A percentile compares a stretch with the other conserved stretches of the same genome.
These are phyloP conservation scores for Botrytis paeoniae DNA, from an alignment of 2,329 filamentous ascomycete species.

Conservation along the genomic window DNA sequence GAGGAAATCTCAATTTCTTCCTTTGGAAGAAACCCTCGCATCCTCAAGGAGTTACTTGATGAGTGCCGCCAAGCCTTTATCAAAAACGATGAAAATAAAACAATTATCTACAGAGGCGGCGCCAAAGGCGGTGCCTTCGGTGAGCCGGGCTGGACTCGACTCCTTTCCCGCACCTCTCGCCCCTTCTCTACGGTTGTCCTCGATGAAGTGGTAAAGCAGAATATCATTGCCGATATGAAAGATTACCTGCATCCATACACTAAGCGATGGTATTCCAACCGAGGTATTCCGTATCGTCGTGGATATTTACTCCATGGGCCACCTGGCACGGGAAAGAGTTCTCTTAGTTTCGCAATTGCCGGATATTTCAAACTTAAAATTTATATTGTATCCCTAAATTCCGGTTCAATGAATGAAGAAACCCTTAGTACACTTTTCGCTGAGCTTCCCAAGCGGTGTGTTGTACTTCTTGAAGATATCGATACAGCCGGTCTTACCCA, in stretches of 20 bases:
- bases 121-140: conserved; percentile 39
- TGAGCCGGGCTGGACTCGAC: conserved; percentile 57
- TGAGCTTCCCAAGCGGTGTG: conserved; percentile 64
- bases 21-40: conserved; percentile 57
- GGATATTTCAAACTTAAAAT: conserved; percentile 69
- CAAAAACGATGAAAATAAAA: conserved; percentile 59
- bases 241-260: conserved; percentile 63
- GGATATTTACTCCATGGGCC: conserved; percentile 82
- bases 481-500: conserved; percentile 69
- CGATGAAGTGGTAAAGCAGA: conserved; percentile 56
- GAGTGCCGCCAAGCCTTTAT: conserved; percentile 56
- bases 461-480: conserved; percentile 74
- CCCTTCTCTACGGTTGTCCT: conserved; percentile 66
- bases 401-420: conserved; percentile 60
- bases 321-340: conserved; percentile 77
- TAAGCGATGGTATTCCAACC: conserved; percentile 75
- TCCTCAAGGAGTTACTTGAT: conserved; percentile 60
- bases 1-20: conserved; percentile 60
- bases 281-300: conserved; percentile 80
- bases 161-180: conserved; percentile 56
- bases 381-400: conserved; percentile 61
- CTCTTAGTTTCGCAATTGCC: conserved; percentile 66
- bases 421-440: conserved; percentile 61
- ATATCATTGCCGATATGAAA: conserved; percentile 57
- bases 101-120: conserved; percentile 61